Evolutionary conservation across 768 basidiomycete genomes (phyloP).

Genomic region (Roridomyces roridus): DNA sequence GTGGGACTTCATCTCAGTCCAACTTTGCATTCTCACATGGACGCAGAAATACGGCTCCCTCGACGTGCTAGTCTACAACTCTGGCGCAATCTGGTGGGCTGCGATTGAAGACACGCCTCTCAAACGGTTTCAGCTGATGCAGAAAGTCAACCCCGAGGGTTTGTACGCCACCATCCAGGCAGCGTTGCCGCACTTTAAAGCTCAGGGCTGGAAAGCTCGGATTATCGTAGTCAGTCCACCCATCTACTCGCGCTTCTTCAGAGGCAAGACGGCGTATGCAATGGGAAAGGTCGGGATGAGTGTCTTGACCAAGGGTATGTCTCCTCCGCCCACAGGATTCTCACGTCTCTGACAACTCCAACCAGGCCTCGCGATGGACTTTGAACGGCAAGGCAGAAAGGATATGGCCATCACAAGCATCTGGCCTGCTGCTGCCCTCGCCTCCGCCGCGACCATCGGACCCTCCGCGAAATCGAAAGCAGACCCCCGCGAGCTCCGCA

Average conservation of each 20-base stretch:
- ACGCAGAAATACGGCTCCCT: slow-evolving; percentile 20
- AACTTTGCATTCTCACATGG: neutral
- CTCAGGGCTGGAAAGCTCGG: slow-evolving; percentile 17
- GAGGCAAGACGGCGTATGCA: slow-evolving; percentile 28
- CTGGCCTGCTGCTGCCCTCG: too few species aligned
- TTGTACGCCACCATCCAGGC: slow-evolving; percentile 23
- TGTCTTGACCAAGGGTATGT: slow-evolving; percentile 19
- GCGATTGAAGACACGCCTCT: slow-evolving; percentile 21
- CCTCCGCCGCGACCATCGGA: slow-evolving; percentile 18
- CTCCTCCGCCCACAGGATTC: too few species aligned
- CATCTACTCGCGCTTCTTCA: slow-evolving; percentile 27
- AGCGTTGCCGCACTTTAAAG: slow-evolving; percentile 19
- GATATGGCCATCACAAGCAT: slow-evolving; percentile 28
- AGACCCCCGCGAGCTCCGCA: slow-evolving; percentile 12
- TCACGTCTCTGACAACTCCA: too few species aligned
- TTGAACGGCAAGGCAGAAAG: slow-evolving; percentile 19
- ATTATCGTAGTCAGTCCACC: slow-evolving; percentile 27
- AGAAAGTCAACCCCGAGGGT: slow-evolving; percentile 24
- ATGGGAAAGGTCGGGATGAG: slow-evolving; percentile 29
- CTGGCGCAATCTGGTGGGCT: slow-evolving; percentile 29
- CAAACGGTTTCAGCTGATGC: slow-evolving; percentile 25
- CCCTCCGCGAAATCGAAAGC: slow-evolving; percentile 10
- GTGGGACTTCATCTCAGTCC: neutral
- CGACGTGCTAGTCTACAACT: slow-evolving; percentile 25
- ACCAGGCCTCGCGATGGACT: slow-evolving; percentile 24